Percentiles rank a stretch among this genome's conserved stretches.
phyloP scores from a whole-genome alignment of 192 early-diverging fungal genomes.

The Coemansia sp. region DNA sequence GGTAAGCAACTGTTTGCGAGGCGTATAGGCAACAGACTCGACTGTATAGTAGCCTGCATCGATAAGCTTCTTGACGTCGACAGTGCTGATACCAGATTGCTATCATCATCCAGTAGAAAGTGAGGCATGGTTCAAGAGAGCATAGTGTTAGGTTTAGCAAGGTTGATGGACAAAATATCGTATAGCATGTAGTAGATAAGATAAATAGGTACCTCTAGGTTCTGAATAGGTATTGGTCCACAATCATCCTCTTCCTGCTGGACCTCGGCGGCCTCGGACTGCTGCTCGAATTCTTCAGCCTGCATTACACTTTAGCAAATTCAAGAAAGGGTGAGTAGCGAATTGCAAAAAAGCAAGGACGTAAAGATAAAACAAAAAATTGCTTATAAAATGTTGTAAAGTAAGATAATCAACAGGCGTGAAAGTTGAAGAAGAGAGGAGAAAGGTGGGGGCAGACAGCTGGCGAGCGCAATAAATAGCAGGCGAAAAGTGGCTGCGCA shows the following conservation, averaged over 20 bases:
- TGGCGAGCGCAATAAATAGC: background rate
- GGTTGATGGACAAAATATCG: background rate
- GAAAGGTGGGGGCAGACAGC: slow-evolving; percentile 36
- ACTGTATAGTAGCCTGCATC: slow-evolving; percentile 90
- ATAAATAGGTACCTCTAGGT: slow-evolving; percentile 58
- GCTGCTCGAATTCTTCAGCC: slow-evolving; percentile 52
- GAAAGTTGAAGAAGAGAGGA: slow-evolving; percentile 2
- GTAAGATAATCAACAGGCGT: background rate
- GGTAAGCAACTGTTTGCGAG: slow-evolving; percentile 79
- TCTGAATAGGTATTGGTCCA: slow-evolving; percentile 60
- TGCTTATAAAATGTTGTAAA: background rate
- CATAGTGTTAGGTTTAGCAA: background rate
- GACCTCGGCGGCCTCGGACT: slow-evolving; percentile 57
- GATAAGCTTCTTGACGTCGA: slow-evolving; percentile 83
- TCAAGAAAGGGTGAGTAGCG: background rate
- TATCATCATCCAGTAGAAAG: slow-evolving; percentile 19
- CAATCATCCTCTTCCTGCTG: slow-evolving; percentile 58
- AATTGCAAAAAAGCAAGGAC: background rate
- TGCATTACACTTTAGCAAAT: slow-evolving; percentile 32
- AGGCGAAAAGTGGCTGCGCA: slow-evolving; percentile 30
- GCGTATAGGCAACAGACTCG: slow-evolving; percentile 91
- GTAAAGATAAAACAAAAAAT: slow-evolving; percentile 5
- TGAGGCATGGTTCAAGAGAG: background rate
- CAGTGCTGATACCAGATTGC: slow-evolving; percentile 69
- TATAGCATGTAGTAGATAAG: background rate